phyloP scores from a whole-genome alignment of 106 monocot species.

The Acorus calamus region DNA sequence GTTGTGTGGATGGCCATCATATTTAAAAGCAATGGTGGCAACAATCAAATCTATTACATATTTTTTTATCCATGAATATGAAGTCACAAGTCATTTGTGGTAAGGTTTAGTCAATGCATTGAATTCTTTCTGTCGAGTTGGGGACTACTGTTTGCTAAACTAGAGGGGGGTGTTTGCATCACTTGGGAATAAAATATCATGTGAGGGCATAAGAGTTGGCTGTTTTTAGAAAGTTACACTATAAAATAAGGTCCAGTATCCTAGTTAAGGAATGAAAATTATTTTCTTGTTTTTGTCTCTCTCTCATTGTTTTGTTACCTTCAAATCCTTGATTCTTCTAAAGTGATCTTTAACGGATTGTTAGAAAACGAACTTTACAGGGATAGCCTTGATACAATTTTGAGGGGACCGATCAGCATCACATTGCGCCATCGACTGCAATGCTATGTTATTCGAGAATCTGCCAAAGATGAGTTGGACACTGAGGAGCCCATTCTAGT shows the following conservation, averaged over 20 bases:
- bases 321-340: neutral
- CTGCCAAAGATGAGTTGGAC: slow-evolving; percentile 72
- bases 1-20: no score
- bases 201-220: no score
- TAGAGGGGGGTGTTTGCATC: no score
- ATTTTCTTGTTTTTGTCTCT: neutral
- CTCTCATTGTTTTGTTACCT: neutral
- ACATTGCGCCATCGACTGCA: slow-evolving; percentile 83
- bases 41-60: no score
- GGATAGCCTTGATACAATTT: slow-evolving; percentile 50
- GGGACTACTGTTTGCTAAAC: no score
- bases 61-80: no score
- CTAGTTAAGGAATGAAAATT: neutral
- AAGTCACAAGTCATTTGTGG: no score
- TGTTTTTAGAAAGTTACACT: no score
- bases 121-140: no score
- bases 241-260: neutral
- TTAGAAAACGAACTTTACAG: slow-evolving; percentile 82
- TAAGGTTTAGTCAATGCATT: no score
- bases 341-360: slow-evolving; percentile 29
- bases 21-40: no score
- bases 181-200: no score
- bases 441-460: slow-evolving; percentile 78
- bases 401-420: slow-evolving; percentile 82
- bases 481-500: slow-evolving; percentile 85